Base-by-base conservation (phyloP, 345 rosid genomes). In the Brassica napus region DNA sequence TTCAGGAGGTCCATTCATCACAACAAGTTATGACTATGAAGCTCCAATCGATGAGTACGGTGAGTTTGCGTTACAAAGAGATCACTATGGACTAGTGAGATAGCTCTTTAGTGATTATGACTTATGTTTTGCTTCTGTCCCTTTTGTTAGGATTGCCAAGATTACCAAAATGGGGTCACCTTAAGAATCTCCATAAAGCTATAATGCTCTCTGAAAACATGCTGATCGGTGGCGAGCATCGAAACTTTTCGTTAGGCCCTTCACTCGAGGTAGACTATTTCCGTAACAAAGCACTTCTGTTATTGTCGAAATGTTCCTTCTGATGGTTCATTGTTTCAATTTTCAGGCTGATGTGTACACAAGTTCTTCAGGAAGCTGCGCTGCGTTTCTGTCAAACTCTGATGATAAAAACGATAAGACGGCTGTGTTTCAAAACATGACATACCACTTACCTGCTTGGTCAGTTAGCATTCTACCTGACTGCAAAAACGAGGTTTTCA, bases 1-100 rank as follows among this genome's bases (percentile, higher is more conserved):
- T 64, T 71, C 97, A 68, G 98, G 97, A 44, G 97, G 98, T 73
- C 97, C 97, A 24, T 95, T 95, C 74, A 91, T 95, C 71, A 93
- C 99, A 30, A 92, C 98, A 62, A 92, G 97, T 83, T 95, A 95
- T 83, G 99, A 95, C 81, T 92, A 95, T 49, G 98, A 94, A 76
- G 99, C 99, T 73, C 99, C 99, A 0, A 90, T 95, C 47, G 99
- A 95, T 86, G 99, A 95, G 81, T 95, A 95, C 76, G 99, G 99
- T 95, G 66, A 85, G 86, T 67, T 52, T 57, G 55, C 32, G 63
- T 58, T 69, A 65, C 42, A 26, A 15, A 55, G 14, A 26, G 68
- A 72, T 30, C 66, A 58, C 28, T 42, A 21, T 72, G 31, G 6
- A 57, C 21, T 18, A 18, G 24, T 66, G 63, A 14, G 54, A 66